Evolutionary conservation across 257 asterid species (phyloP).

Genomic region (Lithospermum erythrorhizon): DNA sequence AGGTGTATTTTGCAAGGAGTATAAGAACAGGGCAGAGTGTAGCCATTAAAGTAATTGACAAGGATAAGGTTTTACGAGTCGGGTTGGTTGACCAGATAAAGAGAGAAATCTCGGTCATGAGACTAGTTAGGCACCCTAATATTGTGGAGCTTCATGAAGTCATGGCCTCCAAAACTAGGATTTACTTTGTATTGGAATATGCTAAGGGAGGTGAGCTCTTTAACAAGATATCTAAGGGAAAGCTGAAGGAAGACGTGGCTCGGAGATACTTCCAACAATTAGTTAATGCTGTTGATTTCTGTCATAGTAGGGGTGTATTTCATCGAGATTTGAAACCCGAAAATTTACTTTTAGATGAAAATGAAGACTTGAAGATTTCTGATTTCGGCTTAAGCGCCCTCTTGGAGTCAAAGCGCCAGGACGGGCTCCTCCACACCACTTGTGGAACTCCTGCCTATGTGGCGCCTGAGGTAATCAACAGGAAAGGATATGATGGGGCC

Average conservation of each 20-base stretch:
- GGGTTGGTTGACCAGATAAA: slow-evolving; percentile 57
- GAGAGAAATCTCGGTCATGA: slow-evolving; percentile 68
- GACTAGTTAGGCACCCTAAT: slow-evolving; percentile 57
- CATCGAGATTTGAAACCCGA: slow-evolving; percentile 85
- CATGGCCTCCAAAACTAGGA: slow-evolving; percentile 79
- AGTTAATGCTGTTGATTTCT: slow-evolving; percentile 61
- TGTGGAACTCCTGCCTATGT: slow-evolving; percentile 90
- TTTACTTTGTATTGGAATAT: slow-evolving; percentile 64
- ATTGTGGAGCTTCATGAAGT: slow-evolving; percentile 66
- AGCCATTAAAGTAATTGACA: slow-evolving; percentile 72
- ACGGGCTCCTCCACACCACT: slow-evolving; percentile 73
- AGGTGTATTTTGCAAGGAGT: slow-evolving; percentile 55
- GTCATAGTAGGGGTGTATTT: slow-evolving; percentile 77
- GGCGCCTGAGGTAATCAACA: slow-evolving; percentile 67
- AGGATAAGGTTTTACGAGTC: slow-evolving; percentile 40
- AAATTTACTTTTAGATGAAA: slow-evolving; percentile 59
- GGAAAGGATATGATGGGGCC: slow-evolving; percentile 75
- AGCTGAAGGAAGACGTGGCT: slow-evolving; percentile 50
- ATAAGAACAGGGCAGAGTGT: slow-evolving; percentile 51
- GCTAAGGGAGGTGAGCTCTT: slow-evolving; percentile 84
- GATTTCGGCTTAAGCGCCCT: slow-evolving; percentile 82
- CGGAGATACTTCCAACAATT: slow-evolving; percentile 53
- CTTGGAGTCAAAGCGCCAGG: slow-evolving; percentile 48
- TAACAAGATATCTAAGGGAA: slow-evolving; percentile 53
- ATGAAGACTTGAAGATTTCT: slow-evolving; percentile 51